These are phyloP conservation scores for Blastobotrys peoriensis DNA, from an alignment of 805 yeast species.

Conservation along the genomic window DNA sequence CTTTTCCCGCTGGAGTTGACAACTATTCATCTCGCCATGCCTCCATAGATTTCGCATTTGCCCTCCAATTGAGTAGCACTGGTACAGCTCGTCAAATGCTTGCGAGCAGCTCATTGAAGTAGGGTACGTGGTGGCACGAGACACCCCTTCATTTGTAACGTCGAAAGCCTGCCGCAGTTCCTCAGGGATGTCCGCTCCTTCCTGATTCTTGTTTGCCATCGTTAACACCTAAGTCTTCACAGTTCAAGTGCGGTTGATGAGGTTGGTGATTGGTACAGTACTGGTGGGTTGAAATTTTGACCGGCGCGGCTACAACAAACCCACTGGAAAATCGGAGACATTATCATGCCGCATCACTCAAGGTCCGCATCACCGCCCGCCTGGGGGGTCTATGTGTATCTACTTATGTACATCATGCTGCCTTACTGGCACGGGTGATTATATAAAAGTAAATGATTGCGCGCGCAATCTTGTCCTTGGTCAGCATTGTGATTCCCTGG, in stretches of 20 bases:
- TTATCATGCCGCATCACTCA: no score
- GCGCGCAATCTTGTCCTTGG: slow-evolving; percentile 32
- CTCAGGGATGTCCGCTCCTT: neutral
- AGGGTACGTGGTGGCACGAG: slow-evolving; percentile 23
- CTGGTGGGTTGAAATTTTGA: no score
- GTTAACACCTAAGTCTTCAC: no score
- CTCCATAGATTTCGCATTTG: slow-evolving; percentile 80
- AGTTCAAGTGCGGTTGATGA: no score
- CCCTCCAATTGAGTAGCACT: slow-evolving; percentile 87
- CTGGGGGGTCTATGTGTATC: no score
- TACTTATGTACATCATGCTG: no score
- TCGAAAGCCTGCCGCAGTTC: neutral
- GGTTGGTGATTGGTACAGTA: no score
- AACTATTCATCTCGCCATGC: slow-evolving; percentile 69
- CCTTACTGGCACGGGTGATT: no score
- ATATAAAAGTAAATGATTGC: slow-evolving; percentile 21
- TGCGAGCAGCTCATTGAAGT: slow-evolving; percentile 66
- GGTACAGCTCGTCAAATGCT: slow-evolving; percentile 79
- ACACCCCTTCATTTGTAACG: neutral
- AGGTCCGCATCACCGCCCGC: no score
- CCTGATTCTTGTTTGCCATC: no score
- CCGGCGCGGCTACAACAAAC: no score
- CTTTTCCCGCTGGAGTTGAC: slow-evolving; percentile 64
- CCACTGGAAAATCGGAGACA: no score
- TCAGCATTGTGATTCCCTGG: slow-evolving; percentile 33